Evolutionary conservation across 2,329 filamentous ascomycete species (phyloP).

Genomic region (Trichoderma sp.): DNA sequence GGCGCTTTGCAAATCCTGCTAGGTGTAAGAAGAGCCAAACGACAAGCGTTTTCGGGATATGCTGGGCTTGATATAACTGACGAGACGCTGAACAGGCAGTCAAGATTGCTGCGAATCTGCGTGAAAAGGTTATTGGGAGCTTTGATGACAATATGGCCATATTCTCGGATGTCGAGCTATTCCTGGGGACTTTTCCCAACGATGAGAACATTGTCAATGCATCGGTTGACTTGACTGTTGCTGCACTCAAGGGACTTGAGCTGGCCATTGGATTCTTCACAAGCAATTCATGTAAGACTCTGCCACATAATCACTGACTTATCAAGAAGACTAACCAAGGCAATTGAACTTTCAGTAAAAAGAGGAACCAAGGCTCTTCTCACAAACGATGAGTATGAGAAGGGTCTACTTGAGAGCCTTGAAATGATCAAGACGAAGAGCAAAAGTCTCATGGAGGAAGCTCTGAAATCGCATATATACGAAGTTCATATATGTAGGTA

Average conservation of each 20-base stretch:
- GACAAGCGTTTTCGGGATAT: background rate
- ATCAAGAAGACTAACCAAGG: background rate
- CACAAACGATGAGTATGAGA: background rate
- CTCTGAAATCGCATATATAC: constrained; percentile 1
- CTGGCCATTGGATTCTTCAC: constrained; percentile 5
- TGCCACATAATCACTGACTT: too few relatives aligned
- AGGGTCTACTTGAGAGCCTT: background rate
- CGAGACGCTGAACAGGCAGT: background rate
- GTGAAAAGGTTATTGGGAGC: background rate
- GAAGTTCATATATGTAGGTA: background rate
- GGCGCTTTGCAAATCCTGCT: constrained; percentile 1
- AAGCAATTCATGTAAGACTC: background rate
- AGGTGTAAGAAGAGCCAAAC: background rate
- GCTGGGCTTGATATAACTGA: background rate
- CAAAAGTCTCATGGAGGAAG: background rate
- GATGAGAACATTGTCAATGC: constrained; percentile 8
- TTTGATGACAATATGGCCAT: background rate
- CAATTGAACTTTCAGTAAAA: fast-evolving
- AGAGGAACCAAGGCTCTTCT: background rate
- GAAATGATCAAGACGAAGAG: background rate
- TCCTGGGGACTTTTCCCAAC: constrained; percentile 3
- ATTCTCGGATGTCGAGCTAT: constrained; percentile 6
- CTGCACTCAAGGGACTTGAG: constrained; percentile 1
- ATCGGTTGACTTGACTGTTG: constrained; percentile 1
- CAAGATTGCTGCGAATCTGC: background rate